phyloP scores from a whole-genome alignment of 2,329 filamentous ascomycete species.

The Neopestalotiopsis rosae region DNA sequence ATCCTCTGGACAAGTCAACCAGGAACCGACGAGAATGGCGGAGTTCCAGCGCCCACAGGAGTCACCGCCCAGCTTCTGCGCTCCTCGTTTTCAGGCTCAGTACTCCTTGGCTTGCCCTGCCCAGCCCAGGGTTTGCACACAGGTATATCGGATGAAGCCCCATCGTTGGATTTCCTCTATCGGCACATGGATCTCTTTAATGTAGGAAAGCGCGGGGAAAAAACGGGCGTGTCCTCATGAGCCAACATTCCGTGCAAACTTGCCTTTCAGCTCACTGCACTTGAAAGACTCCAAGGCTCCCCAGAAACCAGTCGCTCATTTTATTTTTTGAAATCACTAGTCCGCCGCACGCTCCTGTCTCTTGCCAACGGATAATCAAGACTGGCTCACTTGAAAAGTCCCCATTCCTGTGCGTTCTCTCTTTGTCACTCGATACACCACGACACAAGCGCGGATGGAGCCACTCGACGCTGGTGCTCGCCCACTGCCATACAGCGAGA shows the following conservation, averaged over 20 bases:
- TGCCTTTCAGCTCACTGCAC: background rate
- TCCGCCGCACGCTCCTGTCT: background rate
- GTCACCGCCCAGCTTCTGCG: background rate
- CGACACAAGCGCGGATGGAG: slow-evolving; percentile 5
- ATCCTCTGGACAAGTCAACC: background rate
- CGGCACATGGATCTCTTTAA: background rate
- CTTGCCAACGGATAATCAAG: background rate
- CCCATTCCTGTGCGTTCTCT: background rate
- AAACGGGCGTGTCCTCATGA: slow-evolving; percentile 1
- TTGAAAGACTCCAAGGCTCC: background rate
- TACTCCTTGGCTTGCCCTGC: background rate
- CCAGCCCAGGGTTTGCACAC: background rate
- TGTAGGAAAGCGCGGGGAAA: background rate
- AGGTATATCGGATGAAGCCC: background rate
- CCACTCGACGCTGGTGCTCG: slow-evolving; percentile 12
- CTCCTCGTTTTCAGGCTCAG: background rate
- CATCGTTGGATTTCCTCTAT: background rate
- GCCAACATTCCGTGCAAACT: background rate
- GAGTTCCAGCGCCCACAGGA: background rate
- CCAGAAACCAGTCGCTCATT: background rate
- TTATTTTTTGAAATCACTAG: background rate
- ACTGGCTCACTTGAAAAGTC: background rate
- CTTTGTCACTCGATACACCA: no score
- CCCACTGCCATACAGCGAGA: background rate
- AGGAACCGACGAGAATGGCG: slow-evolving; percentile 9